Evolutionary conservation across 169 alveolate species (phyloP).

Genomic region (Cryptosporidium parvum): DNA sequence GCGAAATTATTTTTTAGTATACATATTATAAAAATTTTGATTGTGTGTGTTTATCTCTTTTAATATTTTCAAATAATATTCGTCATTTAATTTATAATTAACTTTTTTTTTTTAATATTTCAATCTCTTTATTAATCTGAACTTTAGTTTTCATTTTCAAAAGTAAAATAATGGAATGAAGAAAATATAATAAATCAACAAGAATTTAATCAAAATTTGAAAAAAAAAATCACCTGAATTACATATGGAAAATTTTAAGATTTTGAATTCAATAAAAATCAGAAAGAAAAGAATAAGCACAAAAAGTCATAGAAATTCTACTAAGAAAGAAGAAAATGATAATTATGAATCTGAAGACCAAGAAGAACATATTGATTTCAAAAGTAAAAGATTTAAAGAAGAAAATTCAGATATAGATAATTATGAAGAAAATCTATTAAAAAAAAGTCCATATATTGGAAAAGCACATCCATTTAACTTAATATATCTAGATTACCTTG

Average conservation of each 20-base stretch:
- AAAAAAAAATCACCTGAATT: background rate
- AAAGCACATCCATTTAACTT: slow-evolving; percentile 60
- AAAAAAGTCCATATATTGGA: background rate
- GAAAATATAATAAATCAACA: background rate
- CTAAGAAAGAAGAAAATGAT: background rate
- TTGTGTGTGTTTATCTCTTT: background rate
- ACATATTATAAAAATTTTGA: background rate
- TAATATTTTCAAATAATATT: no score
- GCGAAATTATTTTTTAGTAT: background rate
- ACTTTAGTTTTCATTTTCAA: background rate
- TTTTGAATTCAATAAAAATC: slow-evolving; percentile 8
- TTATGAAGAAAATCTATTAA: background rate
- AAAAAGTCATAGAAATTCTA: background rate
- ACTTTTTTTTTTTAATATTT: no score
- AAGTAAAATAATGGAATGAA: background rate
- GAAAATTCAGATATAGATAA: background rate
- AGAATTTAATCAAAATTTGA: background rate
- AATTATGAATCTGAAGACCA: background rate
- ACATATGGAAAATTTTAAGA: slow-evolving; percentile 19
- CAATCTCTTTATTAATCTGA: background rate
- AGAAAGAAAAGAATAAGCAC: slow-evolving; percentile 1
- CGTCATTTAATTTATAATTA: no score
- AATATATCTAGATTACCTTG: slow-evolving; percentile 42
- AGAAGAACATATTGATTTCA: background rate
- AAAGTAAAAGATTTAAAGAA: background rate